Percentiles rank a stretch among this genome's conserved stretches.
Conservation (phyloP, 495 filamentous ascomycete species). For the Mycothermus thermophilus region DNA sequence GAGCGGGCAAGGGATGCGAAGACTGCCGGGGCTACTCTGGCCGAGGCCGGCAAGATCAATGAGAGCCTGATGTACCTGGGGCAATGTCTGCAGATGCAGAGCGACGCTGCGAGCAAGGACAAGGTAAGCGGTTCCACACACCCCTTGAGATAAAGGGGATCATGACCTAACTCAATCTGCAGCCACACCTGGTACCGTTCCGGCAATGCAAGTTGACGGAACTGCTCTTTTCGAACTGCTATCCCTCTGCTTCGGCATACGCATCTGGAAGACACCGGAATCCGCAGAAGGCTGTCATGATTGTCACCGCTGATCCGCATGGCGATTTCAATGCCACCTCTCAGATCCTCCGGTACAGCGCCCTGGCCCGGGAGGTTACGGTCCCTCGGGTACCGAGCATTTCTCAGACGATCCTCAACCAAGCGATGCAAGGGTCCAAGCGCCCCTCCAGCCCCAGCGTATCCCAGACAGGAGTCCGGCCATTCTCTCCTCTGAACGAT, state of each 20-base stretch:
- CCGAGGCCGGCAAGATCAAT: slow-evolving; percentile 95
- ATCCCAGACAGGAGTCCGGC: slow-evolving; percentile 20
- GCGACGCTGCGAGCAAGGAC: slow-evolving; percentile 53
- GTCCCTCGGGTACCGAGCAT: slow-evolving; percentile 77
- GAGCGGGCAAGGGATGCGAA: slow-evolving; percentile 88
- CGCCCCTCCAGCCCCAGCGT: slow-evolving; percentile 21
- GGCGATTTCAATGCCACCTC: slow-evolving; percentile 95
- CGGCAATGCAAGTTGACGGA: slow-evolving; percentile 96
- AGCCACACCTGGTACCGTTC: slow-evolving; percentile 75
- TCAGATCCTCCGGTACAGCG: slow-evolving; percentile 91
- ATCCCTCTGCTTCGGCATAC: slow-evolving; percentile 49
- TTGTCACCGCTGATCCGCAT: slow-evolving; percentile 85
- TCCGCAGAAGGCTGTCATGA: slow-evolving; percentile 85
- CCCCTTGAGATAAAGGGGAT: background rate
- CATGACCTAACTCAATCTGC: slow-evolving; percentile 11
- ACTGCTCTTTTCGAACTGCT: slow-evolving; percentile 89
- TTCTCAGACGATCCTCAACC: slow-evolving; percentile 30
- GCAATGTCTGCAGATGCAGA: slow-evolving; percentile 94
- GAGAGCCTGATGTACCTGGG: slow-evolving; percentile 96
- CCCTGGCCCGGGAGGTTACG: slow-evolving; percentile 82
- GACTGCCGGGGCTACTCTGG: slow-evolving; percentile 80
- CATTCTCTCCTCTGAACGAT: slow-evolving; percentile 29
- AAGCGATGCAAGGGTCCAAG: slow-evolving; percentile 12
- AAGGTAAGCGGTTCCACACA: slow-evolving; percentile 44
- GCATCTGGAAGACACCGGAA: slow-evolving; percentile 29